phyloP scores from a whole-genome alignment of 352 stramenopile genomes.

The Stramenopiles sp. region DNA sequence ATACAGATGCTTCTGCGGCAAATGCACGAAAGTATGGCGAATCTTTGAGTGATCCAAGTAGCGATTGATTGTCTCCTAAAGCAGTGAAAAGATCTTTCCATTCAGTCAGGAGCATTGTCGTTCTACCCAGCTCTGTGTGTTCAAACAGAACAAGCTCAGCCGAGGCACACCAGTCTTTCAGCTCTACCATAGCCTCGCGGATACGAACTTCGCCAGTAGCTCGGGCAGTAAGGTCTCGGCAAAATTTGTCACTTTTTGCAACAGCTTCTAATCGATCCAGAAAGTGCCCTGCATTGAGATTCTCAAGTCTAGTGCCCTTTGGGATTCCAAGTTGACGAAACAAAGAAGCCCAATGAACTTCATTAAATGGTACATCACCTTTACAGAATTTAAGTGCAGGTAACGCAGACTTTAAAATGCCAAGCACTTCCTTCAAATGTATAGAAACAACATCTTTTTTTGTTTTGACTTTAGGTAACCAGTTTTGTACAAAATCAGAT shows the following conservation, averaged over 20 bases:
- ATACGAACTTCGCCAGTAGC: conserved; percentile 67
- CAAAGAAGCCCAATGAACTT: conserved; percentile 70
- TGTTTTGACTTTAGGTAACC: conserved; percentile 39
- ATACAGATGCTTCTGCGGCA: conserved; percentile 39
- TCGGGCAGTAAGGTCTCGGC: conserved; percentile 49
- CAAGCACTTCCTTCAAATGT: background rate
- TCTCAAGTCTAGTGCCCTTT: conserved; percentile 35
- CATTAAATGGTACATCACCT: conserved; percentile 68
- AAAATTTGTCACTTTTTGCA: conserved; percentile 37
- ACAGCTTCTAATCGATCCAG: conserved; percentile 36
- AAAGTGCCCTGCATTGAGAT: conserved; percentile 54
- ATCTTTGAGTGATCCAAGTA: conserved; percentile 64
- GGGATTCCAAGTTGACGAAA: conserved; percentile 54
- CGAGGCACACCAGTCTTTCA: conserved; percentile 55
- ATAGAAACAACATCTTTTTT: conserved; percentile 5
- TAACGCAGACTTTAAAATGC: conserved; percentile 25
- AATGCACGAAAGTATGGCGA: conserved; percentile 78
- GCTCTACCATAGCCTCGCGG: conserved; percentile 54
- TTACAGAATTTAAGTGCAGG: conserved; percentile 60
- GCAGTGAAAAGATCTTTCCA: conserved; percentile 73
- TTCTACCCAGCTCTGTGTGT: conserved; percentile 22
- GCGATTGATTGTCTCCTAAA: conserved; percentile 63
- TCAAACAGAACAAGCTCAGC: conserved; percentile 45
- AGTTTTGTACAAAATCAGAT: conserved; percentile 47
- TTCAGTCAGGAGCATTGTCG: conserved; percentile 59